These are phyloP conservation scores for Pugionium dolabratum DNA, from an alignment of 345 rosid species.

Conservation along the genomic window DNA sequence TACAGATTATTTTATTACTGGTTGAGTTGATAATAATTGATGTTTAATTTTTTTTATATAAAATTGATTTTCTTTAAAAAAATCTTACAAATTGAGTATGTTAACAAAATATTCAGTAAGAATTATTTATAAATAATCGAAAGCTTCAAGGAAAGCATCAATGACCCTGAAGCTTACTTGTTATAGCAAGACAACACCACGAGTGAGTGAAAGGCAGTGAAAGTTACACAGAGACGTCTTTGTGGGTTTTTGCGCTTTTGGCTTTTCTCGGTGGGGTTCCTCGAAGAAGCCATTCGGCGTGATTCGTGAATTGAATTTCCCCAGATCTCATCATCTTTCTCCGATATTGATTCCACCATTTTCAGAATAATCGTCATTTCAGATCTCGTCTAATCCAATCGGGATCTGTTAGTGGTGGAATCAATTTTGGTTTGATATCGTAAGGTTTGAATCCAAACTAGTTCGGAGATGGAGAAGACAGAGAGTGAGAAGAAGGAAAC, in stretches of 20 bases:
- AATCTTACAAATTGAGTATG: slow-evolving; percentile 17
- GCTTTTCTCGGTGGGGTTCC: slow-evolving; percentile 17
- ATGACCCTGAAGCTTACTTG: slow-evolving; percentile 36
- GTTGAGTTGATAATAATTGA: no score
- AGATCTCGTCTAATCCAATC: background rate
- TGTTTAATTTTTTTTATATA: no score
- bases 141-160: slow-evolving; percentile 29
- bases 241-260: slow-evolving; percentile 1
- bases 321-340: slow-evolving; percentile 18
- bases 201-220: slow-evolving; percentile 20
- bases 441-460: background rate
- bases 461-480: slow-evolving; percentile 28
- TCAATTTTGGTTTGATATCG: background rate
- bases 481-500: slow-evolving; percentile 46
- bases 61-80: slow-evolving; percentile 8
- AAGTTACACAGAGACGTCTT: slow-evolving; percentile 13
- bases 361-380: background rate
- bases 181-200: slow-evolving; percentile 27
- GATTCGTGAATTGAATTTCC: background rate
- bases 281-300: slow-evolving; percentile 22
- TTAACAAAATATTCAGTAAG: background rate
- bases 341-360: slow-evolving; percentile 11
- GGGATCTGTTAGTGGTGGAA: slow-evolving; percentile 23
- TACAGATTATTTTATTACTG: no score
- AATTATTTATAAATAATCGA: background rate